Percentiles rank a stretch among this genome's conserved stretches.
These are phyloP conservation scores for Triticum turgidum DNA, from an alignment of 176 grass and related monocot genomes.

Conservation along the genomic window DNA sequence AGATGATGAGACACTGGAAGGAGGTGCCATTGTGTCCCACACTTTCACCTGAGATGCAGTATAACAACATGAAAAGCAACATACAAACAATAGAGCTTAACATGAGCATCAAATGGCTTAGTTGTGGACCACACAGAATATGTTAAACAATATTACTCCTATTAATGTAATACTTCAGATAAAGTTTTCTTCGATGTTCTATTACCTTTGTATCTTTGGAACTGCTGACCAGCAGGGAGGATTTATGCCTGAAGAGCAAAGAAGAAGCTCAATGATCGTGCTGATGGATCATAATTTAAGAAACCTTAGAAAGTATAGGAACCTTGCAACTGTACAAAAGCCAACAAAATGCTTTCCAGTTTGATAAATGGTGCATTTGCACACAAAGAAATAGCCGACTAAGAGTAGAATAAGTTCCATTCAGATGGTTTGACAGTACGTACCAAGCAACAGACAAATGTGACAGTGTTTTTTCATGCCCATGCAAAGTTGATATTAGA, in stretches of 20 bases:
- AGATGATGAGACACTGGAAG: slow-evolving; percentile 64
- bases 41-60: slow-evolving; percentile 60
- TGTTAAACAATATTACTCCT: background rate
- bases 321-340: background rate
- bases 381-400: background rate
- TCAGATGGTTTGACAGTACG: slow-evolving; percentile 17
- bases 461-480: slow-evolving; percentile 79
- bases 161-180: background rate
- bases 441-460: slow-evolving; percentile 83
- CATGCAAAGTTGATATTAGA: slow-evolving; percentile 65
- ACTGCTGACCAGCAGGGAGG: slow-evolving; percentile 80
- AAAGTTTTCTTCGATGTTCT: background rate
- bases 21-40: slow-evolving; percentile 63
- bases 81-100: background rate
- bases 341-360: background rate
- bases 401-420: slow-evolving; percentile 6
- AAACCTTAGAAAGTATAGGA: background rate
- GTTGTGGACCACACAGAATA: background rate
- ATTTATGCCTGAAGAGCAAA: slow-evolving; percentile 71
- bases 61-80: slow-evolving; percentile 19
- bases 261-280: background rate
- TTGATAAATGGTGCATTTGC: background rate
- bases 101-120: slow-evolving; percentile 16
- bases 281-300: background rate
- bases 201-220: slow-evolving; percentile 93